Evolutionary conservation across 768 basidiomycete species (phyloP), one percentile per base, ranked within the genome.

Genomic region (Boletus speciosus): DNA sequence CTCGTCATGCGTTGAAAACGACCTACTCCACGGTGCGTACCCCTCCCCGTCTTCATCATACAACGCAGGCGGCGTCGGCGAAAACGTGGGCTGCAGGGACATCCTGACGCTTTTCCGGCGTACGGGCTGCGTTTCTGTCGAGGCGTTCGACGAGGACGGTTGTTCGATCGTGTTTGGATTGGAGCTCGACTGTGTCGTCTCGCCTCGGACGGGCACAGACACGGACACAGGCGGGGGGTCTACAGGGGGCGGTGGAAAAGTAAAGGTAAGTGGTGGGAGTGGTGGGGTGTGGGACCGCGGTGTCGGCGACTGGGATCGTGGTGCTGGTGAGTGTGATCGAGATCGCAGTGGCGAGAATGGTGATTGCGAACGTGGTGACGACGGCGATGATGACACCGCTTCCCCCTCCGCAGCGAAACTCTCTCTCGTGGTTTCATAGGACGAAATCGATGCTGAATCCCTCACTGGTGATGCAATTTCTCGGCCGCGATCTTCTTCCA

Each of bases 31-130:
- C 6, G 54, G 55, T 19, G 47, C 51, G 46, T 58, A 54, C 31
- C 32, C 57, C 8, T 56, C 66, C 6, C 68, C 71, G 1, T 73
- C 76, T 7, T 81, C 79, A 52, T 86, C 78, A 25, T 81, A 80
- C 43, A 79, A 66, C 36, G 83, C 84, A 37, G 86, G 86, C 8
- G 89, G 87, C 1, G 88, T 79, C 0, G 83, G 72, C 6, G 86
- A 86, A 66, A 86, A 90, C 34, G 86, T 88, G 10, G 90, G 90
- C 41, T 84, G 78, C 36, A 91, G 68, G 29, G 86, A 88, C 48
- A 93, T 84, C 7, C 90, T 76, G 34, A 93, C 90, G 62, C 88
- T 90, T 71, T 92, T 92, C 35, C 78, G 65, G 11, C 81, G 68
- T 2, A 8, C 49, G 0, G 72, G 49, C 0, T 46, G 60, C 9